Percentiles rank a stretch among this genome's conserved stretches.
Evolutionary conservation across 257 asterid species (phyloP).

Genomic region (Mentha longifolia): DNA sequence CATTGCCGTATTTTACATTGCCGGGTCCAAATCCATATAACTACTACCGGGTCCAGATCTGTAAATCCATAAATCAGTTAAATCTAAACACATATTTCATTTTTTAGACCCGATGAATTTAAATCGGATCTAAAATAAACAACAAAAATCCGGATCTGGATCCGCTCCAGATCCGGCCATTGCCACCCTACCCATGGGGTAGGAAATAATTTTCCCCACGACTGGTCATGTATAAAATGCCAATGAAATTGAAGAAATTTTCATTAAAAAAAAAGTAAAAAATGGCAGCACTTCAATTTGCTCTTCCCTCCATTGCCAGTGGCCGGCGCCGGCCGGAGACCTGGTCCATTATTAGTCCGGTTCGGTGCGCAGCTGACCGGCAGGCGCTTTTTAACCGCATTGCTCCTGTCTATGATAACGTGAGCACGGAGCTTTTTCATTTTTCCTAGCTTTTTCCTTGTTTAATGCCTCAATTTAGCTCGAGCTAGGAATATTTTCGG

Average conservation of each 20-base stretch:
- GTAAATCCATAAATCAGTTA: too few species aligned
- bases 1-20: too few species aligned
- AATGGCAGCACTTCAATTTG: constrained; percentile 49
- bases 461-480: constrained; percentile 21
- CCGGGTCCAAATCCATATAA: too few species aligned
- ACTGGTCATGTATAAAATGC: constrained; percentile 8
- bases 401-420: constrained; percentile 90
- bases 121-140: too few species aligned
- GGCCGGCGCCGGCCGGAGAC: constrained; percentile 29
- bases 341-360: constrained; percentile 42
- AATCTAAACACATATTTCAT: too few species aligned
- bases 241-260: neutral
- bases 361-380: constrained; percentile 62
- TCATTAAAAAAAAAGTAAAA: neutral
- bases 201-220: too few species aligned
- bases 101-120: too few species aligned
- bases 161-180: too few species aligned
- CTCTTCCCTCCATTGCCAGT: constrained; percentile 44
- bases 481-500: constrained; percentile 8
- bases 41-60: too few species aligned
- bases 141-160: too few species aligned
- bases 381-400: constrained; percentile 76
- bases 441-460: constrained; percentile 9
- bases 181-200: too few species aligned
- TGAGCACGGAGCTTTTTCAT: constrained; percentile 46